These are phyloP conservation scores for Mycena alexandri DNA, from an alignment of 768 basidiomycete genomes.

Conservation along the genomic window DNA sequence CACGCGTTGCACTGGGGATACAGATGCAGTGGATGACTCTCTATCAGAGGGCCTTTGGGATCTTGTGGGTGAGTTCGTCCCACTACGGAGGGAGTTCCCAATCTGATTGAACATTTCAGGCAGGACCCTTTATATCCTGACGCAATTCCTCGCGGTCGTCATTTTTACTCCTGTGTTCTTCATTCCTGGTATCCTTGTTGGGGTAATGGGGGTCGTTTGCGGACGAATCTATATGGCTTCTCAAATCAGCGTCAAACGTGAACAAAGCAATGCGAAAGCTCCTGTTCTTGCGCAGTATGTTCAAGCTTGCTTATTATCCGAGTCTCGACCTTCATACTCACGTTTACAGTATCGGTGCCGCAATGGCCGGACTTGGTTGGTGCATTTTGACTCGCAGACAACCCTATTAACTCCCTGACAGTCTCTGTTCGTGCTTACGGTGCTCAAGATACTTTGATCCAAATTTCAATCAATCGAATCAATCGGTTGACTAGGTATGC, in stretches of 20 bases:
- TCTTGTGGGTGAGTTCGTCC: slow-evolving; percentile 44
- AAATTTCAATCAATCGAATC: slow-evolving; percentile 51
- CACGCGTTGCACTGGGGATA: slow-evolving; percentile 76
- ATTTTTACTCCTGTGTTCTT: slow-evolving; percentile 61
- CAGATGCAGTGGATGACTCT: slow-evolving; percentile 66
- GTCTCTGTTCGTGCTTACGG: slow-evolving; percentile 62
- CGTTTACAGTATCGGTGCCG: slow-evolving; percentile 57
- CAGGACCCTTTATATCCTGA: slow-evolving; percentile 50
- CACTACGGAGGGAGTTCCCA: background rate
- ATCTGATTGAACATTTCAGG: slow-evolving; percentile 19
- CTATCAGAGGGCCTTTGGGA: slow-evolving; percentile 45
- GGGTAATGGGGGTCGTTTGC: slow-evolving; percentile 56
- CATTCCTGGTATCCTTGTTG: slow-evolving; percentile 57
- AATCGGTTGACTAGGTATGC: slow-evolving; percentile 50
- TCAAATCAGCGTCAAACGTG: slow-evolving; percentile 62
- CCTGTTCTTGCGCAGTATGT: slow-evolving; percentile 56
- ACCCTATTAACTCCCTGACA: slow-evolving; percentile 20
- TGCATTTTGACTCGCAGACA: background rate
- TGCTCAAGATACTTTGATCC: slow-evolving; percentile 54
- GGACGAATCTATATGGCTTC: slow-evolving; percentile 60
- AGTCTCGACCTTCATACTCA: background rate
- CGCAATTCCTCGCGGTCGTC: slow-evolving; percentile 59
- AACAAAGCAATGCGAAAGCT: slow-evolving; percentile 58
- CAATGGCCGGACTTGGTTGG: slow-evolving; percentile 68
- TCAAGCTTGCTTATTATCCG: background rate